Base-by-base conservation (phyloP, 148 eudicot species). In the Rheum nobile region DNA sequence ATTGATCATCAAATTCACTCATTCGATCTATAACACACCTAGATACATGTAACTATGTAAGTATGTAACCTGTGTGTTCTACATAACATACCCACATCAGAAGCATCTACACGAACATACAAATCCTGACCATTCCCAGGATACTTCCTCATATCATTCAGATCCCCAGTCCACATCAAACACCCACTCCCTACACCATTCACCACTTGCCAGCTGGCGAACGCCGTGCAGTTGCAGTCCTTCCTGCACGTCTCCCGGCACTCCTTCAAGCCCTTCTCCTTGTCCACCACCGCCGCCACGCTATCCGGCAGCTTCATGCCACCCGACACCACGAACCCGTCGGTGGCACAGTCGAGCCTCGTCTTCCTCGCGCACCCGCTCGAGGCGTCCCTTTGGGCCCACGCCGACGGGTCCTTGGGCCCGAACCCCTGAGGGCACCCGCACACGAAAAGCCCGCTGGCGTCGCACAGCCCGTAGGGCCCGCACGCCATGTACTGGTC, bases 221-320 rank as follows among this genome's bases (percentile, higher is more conserved):
- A 94, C 0, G 88, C 93, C 1, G 72, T 82, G 32, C 98, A 94
- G 6, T 78, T 80, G 50, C 97, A 91, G 16, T 86, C 86, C 38
- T 19, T 77, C 75, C 26, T 67, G 37, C 98, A 94, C 83, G 21
- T 13, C 8, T 74, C 74, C 14, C 75, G 42, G 29, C 97, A 91
- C 14, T 85, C 87, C 0, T 75, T 77, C 17, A 87, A 71, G 22
- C 72, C 76, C 85, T 85, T 74, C 1, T 52, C 55, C 21, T 11
- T 12, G 34, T 86, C 76, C 67, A 59, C 67, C 84, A 4, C 24
- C 74, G 44, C 72, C 41, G 26, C 13, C 29, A 71, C 71, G 6
- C 82, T 81, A 54, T 87, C 82, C 0, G 97, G 93, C 75, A 94
- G 37, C 75, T 94, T 94, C 86, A 89, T 81, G 4, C 80, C 75